Percentiles rank a stretch among this genome's conserved stretches.
phyloP scores from a whole-genome alignment of 768 basidiomycete genomes.

The Crepidotus variabilis region DNA sequence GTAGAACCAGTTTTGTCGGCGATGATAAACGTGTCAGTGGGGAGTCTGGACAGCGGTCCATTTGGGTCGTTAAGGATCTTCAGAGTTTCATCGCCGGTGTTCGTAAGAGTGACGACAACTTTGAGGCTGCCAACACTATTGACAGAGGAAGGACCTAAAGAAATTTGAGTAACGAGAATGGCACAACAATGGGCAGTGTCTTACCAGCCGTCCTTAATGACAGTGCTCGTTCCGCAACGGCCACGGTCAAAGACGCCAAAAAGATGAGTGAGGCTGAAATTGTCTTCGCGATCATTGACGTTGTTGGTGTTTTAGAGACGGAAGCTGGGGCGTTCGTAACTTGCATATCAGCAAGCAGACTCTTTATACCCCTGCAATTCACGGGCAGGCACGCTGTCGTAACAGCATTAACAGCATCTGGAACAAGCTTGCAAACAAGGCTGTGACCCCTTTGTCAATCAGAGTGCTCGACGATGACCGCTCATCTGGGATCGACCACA shows the following conservation, averaged over 20 bases:
- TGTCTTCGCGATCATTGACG: not conserved
- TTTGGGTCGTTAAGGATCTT: conserved; percentile 39
- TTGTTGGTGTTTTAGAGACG: too few relatives aligned
- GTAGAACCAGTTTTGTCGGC: conserved; percentile 23
- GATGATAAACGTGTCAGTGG: conserved; percentile 29
- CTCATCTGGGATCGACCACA: too few relatives aligned
- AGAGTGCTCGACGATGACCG: too few relatives aligned
- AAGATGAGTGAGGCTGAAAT: not conserved
- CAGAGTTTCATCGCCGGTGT: conserved; percentile 37
- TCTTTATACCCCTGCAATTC: too few relatives aligned
- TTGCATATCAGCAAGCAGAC: too few relatives aligned
- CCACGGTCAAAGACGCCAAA: not conserved
- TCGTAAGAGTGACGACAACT: conserved; percentile 32
- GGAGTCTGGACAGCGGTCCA: conserved; percentile 26
- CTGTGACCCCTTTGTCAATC: too few relatives aligned
- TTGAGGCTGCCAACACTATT: conserved; percentile 29
- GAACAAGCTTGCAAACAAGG: too few relatives aligned
- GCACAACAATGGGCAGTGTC: not conserved
- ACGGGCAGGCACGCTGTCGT: too few relatives aligned
- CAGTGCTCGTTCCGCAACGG: not conserved
- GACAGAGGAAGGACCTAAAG: not conserved
- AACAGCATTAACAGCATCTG: too few relatives aligned
- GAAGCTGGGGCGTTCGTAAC: too few relatives aligned
- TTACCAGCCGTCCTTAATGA: not conserved
- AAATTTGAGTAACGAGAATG: too few relatives aligned